These are phyloP conservation scores for Chytridiales sp. DNA, from an alignment of 371 early-diverging fungal species.

Conservation along the genomic window DNA sequence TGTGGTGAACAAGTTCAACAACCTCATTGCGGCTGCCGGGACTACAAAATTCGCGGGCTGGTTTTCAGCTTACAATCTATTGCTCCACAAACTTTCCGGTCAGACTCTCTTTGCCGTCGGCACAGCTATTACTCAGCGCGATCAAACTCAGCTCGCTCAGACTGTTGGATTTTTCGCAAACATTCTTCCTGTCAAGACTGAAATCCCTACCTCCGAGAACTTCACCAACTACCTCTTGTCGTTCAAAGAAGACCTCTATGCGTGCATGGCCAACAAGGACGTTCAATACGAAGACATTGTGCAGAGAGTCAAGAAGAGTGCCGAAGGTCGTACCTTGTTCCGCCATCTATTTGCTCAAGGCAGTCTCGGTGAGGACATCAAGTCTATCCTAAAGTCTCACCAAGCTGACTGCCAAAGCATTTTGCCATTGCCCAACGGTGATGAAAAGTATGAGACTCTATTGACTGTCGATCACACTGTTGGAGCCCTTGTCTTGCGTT, in stretches of 20 bases:
- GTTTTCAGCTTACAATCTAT: not conserved
- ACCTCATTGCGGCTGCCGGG: not conserved
- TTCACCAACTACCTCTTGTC: not conserved
- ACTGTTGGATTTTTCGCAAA: not conserved
- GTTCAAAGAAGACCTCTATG: not conserved
- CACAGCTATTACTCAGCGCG: not conserved
- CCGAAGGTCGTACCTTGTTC: conserved; percentile 1
- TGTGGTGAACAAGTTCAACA: not conserved
- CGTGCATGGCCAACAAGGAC: not conserved
- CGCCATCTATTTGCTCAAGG: not conserved
- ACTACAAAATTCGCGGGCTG: not conserved
- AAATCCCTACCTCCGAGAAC: not conserved
- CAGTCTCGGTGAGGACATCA: not conserved
- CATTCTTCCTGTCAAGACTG: not conserved
- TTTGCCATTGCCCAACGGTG: not conserved
- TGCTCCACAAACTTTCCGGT: not conserved
- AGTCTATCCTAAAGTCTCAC: not conserved
- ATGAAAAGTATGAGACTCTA: not conserved
- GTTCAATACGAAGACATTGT: not conserved
- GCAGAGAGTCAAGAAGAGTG: not conserved
- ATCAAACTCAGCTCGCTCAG: not conserved
- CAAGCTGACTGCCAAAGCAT: not conserved
- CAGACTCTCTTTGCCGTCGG: not conserved
- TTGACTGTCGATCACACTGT: not conserved
- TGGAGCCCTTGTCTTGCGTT: not conserved